A percentile compares a stretch with the other conserved stretches of the same genome.
phyloP scores from a whole-genome alignment of 768 basidiomycete species.

The Tricholoma bakamatsutake region DNA sequence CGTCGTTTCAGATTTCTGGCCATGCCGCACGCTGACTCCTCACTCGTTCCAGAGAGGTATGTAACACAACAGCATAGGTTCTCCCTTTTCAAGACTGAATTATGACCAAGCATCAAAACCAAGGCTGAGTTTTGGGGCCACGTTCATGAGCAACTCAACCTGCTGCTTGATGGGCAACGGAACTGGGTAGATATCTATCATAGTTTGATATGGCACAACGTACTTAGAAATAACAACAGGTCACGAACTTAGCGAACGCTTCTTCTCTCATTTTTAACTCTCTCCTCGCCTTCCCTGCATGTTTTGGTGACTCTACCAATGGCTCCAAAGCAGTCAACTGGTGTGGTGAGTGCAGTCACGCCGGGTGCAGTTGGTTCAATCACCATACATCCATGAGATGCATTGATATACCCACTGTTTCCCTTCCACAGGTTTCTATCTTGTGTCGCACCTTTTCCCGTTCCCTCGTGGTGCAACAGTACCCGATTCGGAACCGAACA shows the following conservation, averaged over 20 bases:
- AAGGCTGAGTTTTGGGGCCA: conserved; percentile 82
- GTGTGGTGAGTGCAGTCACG: conserved; percentile 62
- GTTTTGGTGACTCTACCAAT: conserved; percentile 47
- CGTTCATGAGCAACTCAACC: conserved; percentile 55
- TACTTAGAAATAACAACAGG: conserved; percentile 32
- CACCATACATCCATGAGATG: background rate
- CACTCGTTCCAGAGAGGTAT: conserved; percentile 56
- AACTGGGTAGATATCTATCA: conserved; percentile 58
- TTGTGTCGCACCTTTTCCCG: conserved; percentile 62
- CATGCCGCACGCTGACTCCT: conserved; percentile 85
- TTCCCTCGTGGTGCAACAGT: conserved; percentile 22
- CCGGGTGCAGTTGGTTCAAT: background rate
- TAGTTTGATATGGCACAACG: background rate
- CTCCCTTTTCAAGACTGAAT: background rate
- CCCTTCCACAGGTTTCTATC: conserved; percentile 73
- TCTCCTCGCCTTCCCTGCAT: conserved; percentile 56
- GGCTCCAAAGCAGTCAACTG: conserved; percentile 78
- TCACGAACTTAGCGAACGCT: conserved; percentile 84
- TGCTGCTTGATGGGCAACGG: conserved; percentile 59
- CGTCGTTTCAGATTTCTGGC: conserved; percentile 13
- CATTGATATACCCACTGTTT: background rate
- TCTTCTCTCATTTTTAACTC: conserved; percentile 77
- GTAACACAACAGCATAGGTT: conserved; percentile 2
- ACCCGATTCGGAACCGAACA: conserved; percentile 14
- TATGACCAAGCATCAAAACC: conserved; percentile 43